These are phyloP conservation scores for Myriosclerotinia duriaeana DNA, from an alignment of 2,329 filamentous ascomycete genomes.

Conservation along the genomic window DNA sequence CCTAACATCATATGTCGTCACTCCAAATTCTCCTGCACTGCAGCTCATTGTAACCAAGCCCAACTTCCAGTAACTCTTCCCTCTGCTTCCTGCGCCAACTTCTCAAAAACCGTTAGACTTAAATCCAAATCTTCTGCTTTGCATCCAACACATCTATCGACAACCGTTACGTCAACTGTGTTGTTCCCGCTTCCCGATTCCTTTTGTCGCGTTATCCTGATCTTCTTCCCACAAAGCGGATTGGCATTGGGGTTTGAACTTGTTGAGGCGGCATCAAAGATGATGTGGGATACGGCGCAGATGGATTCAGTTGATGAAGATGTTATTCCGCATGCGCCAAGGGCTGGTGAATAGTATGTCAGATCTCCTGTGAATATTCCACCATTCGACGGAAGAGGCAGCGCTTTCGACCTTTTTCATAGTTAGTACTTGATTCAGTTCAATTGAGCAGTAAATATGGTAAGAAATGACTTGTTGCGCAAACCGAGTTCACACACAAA, in stretches of 20 bases:
- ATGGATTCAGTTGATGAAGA: constrained; percentile 57
- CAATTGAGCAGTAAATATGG: constrained; percentile 19
- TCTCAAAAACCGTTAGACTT: constrained; percentile 46
- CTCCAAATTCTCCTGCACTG: neutral
- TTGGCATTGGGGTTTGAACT: constrained; percentile 62
- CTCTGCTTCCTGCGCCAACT: constrained; percentile 48
- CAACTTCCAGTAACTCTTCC: constrained; percentile 44
- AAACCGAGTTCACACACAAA: neutral
- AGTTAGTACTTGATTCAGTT: constrained; percentile 4
- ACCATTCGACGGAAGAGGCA: constrained; percentile 53
- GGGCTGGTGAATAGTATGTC: constrained; percentile 65
- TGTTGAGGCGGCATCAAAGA: constrained; percentile 60
- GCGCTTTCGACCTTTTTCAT: constrained; percentile 40
- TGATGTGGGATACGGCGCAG: constrained; percentile 63
- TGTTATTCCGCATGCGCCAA: constrained; percentile 68
- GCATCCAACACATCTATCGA: constrained; percentile 58
- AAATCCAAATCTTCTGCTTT: constrained; percentile 46
- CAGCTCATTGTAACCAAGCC: constrained; percentile 39
- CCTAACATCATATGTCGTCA: neutral
- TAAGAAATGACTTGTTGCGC: neutral
- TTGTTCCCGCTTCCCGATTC: constrained; percentile 50
- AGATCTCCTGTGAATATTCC: constrained; percentile 61
- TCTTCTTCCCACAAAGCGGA: constrained; percentile 63
- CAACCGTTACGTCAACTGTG: constrained; percentile 61
- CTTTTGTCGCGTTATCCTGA: constrained; percentile 58